Evolutionary conservation across 2,329 filamentous ascomycete genomes (phyloP).

Genomic region (Lizonia empirigonia): DNA sequence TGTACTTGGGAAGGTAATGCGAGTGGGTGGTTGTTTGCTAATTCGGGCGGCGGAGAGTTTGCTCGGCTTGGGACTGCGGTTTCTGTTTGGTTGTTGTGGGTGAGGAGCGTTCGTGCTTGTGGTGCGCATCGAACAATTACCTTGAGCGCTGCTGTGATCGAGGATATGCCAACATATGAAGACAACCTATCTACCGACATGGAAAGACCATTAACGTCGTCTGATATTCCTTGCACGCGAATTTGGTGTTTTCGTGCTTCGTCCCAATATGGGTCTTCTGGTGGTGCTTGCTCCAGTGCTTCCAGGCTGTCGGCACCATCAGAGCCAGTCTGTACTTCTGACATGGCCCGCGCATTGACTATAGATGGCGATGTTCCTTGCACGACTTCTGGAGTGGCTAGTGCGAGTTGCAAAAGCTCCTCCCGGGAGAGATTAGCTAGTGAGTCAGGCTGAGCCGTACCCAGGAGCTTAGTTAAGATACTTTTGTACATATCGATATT

Average conservation of each 20-base stretch:
- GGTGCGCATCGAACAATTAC: slow-evolving; percentile 67
- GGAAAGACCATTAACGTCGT: slow-evolving; percentile 73
- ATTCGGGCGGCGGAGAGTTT: slow-evolving; percentile 45
- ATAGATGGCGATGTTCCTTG: slow-evolving; percentile 42
- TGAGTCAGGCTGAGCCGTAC: slow-evolving; percentile 49
- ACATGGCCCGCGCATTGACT: slow-evolving; percentile 38
- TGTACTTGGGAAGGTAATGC: slow-evolving; percentile 65
- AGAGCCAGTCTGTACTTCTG: slow-evolving; percentile 48
- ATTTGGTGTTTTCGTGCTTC: slow-evolving; percentile 58
- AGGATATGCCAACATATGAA: slow-evolving; percentile 75
- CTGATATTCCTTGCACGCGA: slow-evolving; percentile 61
- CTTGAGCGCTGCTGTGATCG: slow-evolving; percentile 74
- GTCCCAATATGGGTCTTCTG: slow-evolving; percentile 69
- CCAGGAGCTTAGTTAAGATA: slow-evolving; percentile 52
- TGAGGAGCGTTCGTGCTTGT: slow-evolving; percentile 55
- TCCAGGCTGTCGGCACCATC: slow-evolving; percentile 61
- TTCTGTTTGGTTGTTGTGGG: slow-evolving; percentile 49
- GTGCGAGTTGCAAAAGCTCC: slow-evolving; percentile 53
- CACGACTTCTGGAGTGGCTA: slow-evolving; percentile 48
- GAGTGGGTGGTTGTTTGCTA: slow-evolving; percentile 40
- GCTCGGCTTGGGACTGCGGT: slow-evolving; percentile 46
- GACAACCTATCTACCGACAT: slow-evolving; percentile 64
- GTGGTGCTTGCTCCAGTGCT: slow-evolving; percentile 72
- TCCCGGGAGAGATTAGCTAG: slow-evolving; percentile 50
- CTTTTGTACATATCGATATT: slow-evolving; percentile 55